phyloP scores from a whole-genome alignment of 805 yeast genomes.

The Brettanomyces anomalus region DNA sequence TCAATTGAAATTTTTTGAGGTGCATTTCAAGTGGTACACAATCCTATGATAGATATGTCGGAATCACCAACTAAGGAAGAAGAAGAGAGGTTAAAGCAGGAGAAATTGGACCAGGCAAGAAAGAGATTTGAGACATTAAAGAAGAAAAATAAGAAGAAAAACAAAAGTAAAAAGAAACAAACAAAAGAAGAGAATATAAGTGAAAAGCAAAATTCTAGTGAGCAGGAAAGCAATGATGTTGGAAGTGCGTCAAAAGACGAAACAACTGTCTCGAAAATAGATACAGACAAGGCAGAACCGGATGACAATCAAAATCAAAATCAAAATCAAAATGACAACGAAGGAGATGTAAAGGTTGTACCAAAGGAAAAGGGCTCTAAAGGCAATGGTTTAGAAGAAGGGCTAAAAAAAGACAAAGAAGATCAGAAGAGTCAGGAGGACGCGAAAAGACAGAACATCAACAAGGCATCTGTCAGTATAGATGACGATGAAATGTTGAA shows the following conservation, averaged over 20 bases:
- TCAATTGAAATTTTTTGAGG: too few species aligned
- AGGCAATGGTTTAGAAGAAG: neutral
- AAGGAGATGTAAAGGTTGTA: neutral
- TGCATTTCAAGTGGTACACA: too few species aligned
- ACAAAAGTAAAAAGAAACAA: conserved; percentile 13
- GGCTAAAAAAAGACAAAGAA: neutral
- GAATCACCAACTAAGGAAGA: conserved; percentile 8
- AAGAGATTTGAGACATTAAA: conserved; percentile 27
- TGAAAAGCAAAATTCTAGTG: conserved; percentile 3
- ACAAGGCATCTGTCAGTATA: too few species aligned
- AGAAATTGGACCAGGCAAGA: conserved; percentile 27
- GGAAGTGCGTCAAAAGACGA: conserved; percentile 2
- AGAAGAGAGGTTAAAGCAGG: conserved; percentile 25
- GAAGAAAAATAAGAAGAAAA: conserved; percentile 22
- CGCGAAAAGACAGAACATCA: neutral
- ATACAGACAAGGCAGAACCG: neutral
- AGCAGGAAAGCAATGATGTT: neutral
- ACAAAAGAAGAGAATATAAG: conserved; percentile 3
- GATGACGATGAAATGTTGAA: too few species aligned
- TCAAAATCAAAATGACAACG: conserved; percentile 1
- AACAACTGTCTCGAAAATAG: neutral
- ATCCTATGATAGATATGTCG: too few species aligned
- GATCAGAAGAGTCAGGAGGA: neutral
- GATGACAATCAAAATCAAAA: conserved; percentile 1
- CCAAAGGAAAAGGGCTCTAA: neutral